Conservation (phyloP, 805 yeast species). For the Helenozyma baotianmanensis region DNA sequence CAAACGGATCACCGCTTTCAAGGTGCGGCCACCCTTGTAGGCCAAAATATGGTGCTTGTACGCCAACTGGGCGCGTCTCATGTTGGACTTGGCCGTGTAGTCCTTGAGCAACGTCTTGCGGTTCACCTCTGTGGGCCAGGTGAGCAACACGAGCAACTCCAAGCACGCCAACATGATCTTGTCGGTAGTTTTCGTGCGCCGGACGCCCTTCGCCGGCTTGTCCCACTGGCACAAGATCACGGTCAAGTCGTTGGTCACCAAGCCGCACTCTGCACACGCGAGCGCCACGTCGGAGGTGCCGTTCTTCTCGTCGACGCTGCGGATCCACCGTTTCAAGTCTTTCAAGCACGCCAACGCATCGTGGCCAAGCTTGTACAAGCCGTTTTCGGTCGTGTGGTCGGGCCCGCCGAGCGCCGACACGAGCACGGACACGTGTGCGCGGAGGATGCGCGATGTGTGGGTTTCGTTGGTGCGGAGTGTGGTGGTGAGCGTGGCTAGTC, state of each 20-base stretch:
- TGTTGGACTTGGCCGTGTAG: slow-evolving; percentile 57
- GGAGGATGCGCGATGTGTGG: slow-evolving; percentile 39
- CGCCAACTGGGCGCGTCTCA: slow-evolving; percentile 44
- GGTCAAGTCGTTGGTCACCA: slow-evolving; percentile 67
- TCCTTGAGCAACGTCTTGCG: slow-evolving; percentile 40
- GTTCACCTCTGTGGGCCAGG: slow-evolving; percentile 78
- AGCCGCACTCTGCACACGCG: slow-evolving; percentile 76
- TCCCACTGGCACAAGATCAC: slow-evolving; percentile 78
- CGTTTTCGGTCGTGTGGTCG: slow-evolving; percentile 55
- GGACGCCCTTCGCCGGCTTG: slow-evolving; percentile 23
- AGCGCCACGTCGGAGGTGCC: slow-evolving; percentile 76
- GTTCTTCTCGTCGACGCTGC: slow-evolving; percentile 70
- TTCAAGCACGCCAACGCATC: slow-evolving; percentile 84
- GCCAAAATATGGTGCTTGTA: slow-evolving; percentile 69
- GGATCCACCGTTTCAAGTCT: slow-evolving; percentile 86
- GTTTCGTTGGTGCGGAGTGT: slow-evolving; percentile 29
- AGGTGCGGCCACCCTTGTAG: slow-evolving; percentile 53
- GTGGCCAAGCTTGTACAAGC: slow-evolving; percentile 75
- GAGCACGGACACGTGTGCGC: slow-evolving; percentile 73
- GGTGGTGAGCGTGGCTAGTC: slow-evolving; percentile 16
- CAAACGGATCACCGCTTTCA: slow-evolving; percentile 66
- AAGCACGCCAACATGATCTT: slow-evolving; percentile 67
- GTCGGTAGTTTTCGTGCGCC: slow-evolving; percentile 33
- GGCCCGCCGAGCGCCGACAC: slow-evolving; percentile 91
- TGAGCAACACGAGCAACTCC: slow-evolving; percentile 75